Conservation (phyloP, 1,284 basidiomycete genomes). For the Moesziomyces globuligerus region DNA sequence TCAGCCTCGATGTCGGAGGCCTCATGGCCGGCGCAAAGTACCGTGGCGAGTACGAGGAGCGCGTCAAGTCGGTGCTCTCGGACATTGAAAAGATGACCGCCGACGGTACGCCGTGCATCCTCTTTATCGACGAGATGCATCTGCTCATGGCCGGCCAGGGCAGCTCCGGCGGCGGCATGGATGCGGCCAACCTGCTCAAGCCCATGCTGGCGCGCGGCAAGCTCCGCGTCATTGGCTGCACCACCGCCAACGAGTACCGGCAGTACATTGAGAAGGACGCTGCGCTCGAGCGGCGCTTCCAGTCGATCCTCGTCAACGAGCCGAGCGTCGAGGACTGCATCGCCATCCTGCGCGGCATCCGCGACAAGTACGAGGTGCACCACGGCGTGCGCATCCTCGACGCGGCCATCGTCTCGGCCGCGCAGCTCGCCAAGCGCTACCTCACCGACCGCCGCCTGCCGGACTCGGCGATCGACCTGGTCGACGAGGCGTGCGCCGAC, state of each 20-base stretch:
- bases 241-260: constrained; percentile 90
- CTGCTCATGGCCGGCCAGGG: constrained; percentile 64
- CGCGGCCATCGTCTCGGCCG: constrained; percentile 87
- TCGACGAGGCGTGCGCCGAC: constrained; percentile 71
- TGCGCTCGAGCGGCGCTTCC: constrained; percentile 91
- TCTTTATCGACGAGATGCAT: constrained; percentile 88
- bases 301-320: constrained; percentile 90
- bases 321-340: constrained; percentile 90
- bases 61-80: constrained; percentile 86
- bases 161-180: constrained; percentile 58
- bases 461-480: constrained; percentile 67
- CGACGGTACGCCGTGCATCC: constrained; percentile 83
- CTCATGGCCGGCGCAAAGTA: constrained; percentile 96
- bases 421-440: constrained; percentile 92
- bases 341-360: constrained; percentile 88
- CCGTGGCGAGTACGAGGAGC: constrained; percentile 97
- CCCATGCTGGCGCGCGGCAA: constrained; percentile 80
- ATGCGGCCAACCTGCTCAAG: constrained; percentile 66
- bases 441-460: constrained; percentile 70
- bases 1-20: constrained; percentile 86
- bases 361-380: constrained; percentile 77
- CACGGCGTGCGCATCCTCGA: constrained; percentile 81
- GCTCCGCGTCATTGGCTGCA: constrained; percentile 88
- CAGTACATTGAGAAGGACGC: constrained; percentile 90
- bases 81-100: constrained; percentile 92